phyloP scores from a whole-genome alignment of 2,329 filamentous ascomycete genomes.

The Penicillium brevicompactum region DNA sequence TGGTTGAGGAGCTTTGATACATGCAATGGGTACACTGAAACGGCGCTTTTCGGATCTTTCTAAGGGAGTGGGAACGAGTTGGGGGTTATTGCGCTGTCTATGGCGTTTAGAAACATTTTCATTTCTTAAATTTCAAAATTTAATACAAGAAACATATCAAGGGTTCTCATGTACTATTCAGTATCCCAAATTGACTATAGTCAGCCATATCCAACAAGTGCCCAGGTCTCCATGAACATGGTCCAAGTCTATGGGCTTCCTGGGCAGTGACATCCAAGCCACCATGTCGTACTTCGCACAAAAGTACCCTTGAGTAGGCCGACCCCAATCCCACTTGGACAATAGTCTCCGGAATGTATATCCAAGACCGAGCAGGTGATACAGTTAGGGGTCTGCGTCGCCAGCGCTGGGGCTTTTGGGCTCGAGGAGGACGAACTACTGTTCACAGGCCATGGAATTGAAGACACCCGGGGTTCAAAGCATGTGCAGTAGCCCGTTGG shows the following conservation, averaged over 20 bases:
- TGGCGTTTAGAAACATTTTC: constrained; percentile 10
- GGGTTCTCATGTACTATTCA: background rate
- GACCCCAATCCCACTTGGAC: background rate
- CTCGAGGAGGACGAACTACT: background rate
- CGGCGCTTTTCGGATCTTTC: constrained; percentile 25
- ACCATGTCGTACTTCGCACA: background rate
- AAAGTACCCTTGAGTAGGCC: background rate
- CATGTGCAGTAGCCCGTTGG: background rate
- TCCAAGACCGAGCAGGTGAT: background rate
- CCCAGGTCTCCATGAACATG: background rate
- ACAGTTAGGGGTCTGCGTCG: background rate
- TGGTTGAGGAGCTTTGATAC: constrained; percentile 43
- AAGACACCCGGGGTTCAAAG: background rate
- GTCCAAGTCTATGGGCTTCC: background rate
- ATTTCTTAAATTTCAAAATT: background rate
- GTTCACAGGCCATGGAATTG: background rate
- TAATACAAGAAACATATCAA: background rate
- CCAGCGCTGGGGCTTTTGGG: background rate
- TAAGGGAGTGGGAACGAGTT: constrained; percentile 15
- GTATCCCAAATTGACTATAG: background rate
- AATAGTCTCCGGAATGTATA: background rate
- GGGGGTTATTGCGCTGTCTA: constrained; percentile 8
- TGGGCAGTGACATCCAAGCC: background rate
- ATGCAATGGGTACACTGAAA: constrained; percentile 15
- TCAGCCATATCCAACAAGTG: background rate